Evolutionary conservation across 2,329 filamentous ascomycete genomes (phyloP), one percentile per base, ranked within the genome.

Genomic region (Aspergillus sp.): DNA sequence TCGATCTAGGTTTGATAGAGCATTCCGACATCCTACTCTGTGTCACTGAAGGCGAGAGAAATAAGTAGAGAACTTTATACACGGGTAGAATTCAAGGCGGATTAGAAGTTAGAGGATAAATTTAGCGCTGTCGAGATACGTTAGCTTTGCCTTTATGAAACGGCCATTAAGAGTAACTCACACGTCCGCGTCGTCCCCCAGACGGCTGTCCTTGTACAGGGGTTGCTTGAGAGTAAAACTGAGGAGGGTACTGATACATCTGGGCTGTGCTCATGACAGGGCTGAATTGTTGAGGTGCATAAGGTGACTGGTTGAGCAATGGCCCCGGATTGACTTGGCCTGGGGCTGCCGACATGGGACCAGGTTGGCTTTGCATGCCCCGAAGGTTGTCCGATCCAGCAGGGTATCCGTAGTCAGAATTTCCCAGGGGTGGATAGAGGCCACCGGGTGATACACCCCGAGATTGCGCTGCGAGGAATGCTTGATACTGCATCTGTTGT

Each of bases 401-500:
- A n/a, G 74, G 65, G 59, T 78, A 81, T 47, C 75, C 76, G 45
- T 78, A 78, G 34, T 71, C 75, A 50, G 74, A 70, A 24, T 73
- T 68, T 11, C 78, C 74, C 68, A 83, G 74, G 50, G 70, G 71
- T 3, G 74, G 73, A 59, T 82, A 82, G 55, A 80, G 76, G 41
- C 75, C 78, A 48, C 66, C 74, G 58, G 77, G 69, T 12, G 76
- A 72, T 38, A 77, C 69, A 5, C 76, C 75, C 20, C 76, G 75
- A 8, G 71, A 66, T 64, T 80, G 74, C 57, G 80, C 66, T 44
- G 81, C 79, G 22, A 84, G 71, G 64, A 83, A 79, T 34, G 77
- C 76, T 66, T 85, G 84, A 64, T 86, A 86, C 65, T 86, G 84
- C 30, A 83, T 67, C 64, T 83, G 80, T 56, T 82, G 80, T 47